Evolutionary conservation across 1,284 basidiomycete genomes (phyloP).

Genomic region (Bjerkandera adusta): DNA sequence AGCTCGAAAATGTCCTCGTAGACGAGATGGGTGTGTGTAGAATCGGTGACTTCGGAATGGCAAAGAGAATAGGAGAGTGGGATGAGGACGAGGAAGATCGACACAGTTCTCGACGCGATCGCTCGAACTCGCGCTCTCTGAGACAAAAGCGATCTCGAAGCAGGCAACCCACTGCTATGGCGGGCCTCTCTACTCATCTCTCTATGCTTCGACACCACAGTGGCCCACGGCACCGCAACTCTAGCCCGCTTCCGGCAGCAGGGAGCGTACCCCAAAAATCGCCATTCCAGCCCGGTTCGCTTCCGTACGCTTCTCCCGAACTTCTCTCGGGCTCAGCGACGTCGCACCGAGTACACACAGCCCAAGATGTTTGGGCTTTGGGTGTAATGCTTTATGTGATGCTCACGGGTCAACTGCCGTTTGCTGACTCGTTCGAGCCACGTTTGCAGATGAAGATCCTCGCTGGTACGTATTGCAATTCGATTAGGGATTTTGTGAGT

Average conservation of each 20-base stretch:
- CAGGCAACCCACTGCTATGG: slow-evolving; percentile 20
- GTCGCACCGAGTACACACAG: slow-evolving; percentile 47
- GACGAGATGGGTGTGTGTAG: slow-evolving; percentile 81
- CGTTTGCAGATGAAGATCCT: slow-evolving; percentile 89
- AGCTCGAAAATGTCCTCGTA: slow-evolving; percentile 94
- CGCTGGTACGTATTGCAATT: slow-evolving; percentile 55
- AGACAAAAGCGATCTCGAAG: slow-evolving; percentile 20
- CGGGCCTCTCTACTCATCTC: slow-evolving; percentile 31
- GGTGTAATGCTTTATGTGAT: slow-evolving; percentile 86
- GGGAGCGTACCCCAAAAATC: slow-evolving; percentile 30
- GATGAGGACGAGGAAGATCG: slow-evolving; percentile 35
- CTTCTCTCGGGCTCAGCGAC: slow-evolving; percentile 43
- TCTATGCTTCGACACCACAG: slow-evolving; percentile 35
- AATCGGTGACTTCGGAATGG: slow-evolving; percentile 84
- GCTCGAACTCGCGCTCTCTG: slow-evolving; percentile 2
- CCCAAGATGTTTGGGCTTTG: slow-evolving; percentile 92
- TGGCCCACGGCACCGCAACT: slow-evolving; percentile 55
- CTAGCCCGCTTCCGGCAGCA: slow-evolving; percentile 46
- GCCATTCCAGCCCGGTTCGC: slow-evolving; percentile 75
- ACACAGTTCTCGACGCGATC: slow-evolving; percentile 12
- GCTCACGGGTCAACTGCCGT: slow-evolving; percentile 79
- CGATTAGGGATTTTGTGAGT: background rate
- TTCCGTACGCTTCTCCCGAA: slow-evolving; percentile 89
- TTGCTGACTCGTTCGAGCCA: slow-evolving; percentile 85
- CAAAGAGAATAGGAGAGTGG: slow-evolving; percentile 56